Percentiles rank a stretch among this genome's conserved stretches.
These are phyloP conservation scores for Pleurozium schreberi DNA, from an alignment of 225 moss, liverwort and hornwort species.

Conservation along the genomic window DNA sequence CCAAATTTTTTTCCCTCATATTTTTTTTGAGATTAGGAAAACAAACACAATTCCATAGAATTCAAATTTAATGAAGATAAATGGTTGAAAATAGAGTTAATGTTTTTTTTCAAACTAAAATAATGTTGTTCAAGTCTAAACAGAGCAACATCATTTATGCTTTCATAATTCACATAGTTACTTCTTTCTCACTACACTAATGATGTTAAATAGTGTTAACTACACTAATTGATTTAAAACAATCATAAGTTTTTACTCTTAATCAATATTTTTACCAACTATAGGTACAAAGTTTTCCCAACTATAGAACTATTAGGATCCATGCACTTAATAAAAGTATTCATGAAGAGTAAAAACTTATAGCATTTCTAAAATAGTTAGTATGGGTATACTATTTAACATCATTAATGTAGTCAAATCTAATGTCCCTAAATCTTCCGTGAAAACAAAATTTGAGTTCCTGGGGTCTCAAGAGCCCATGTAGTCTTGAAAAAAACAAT, in stretches of 20 bases:
- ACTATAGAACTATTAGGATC: too few species aligned
- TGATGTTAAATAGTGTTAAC: too few species aligned
- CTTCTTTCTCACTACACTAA: not conserved
- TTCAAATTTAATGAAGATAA: not conserved
- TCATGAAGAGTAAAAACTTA: too few species aligned
- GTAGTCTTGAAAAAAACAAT: not conserved
- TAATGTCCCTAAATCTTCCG: not conserved
- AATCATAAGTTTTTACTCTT: too few species aligned
- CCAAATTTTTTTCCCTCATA: not conserved
- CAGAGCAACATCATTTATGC: not conserved
- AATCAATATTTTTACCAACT: too few species aligned
- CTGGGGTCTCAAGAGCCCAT: not conserved
- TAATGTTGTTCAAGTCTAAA: accelerated
- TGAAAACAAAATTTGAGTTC: not conserved
- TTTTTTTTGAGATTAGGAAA: not conserved
- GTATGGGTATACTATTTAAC: too few species aligned
- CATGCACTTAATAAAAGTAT: too few species aligned
- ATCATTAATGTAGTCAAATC: not conserved
- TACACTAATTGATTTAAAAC: too few species aligned
- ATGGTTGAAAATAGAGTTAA: not conserved
- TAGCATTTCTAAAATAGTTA: too few species aligned
- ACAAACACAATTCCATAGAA: not conserved
- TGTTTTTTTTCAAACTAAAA: not conserved
- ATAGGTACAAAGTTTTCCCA: too few species aligned
- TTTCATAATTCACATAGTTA: not conserved